A percentile compares a stretch with the other conserved stretches of the same genome.
phyloP scores from a whole-genome alignment of 805 yeast species.

The Teunomyces barrocoloradensis region DNA sequence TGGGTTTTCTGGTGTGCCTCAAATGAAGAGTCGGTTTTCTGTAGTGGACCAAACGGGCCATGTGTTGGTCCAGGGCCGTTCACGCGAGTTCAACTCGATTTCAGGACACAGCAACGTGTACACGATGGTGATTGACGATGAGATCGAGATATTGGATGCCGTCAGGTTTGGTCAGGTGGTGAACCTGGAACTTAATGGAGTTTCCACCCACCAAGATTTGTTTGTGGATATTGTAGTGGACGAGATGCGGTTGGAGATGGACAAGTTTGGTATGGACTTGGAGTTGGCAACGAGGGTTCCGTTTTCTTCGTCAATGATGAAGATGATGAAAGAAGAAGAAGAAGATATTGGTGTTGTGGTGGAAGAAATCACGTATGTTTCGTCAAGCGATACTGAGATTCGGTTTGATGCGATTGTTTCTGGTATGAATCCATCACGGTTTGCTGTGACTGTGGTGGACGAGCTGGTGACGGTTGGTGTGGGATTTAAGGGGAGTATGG shows the following conservation, averaged over 20 bases:
- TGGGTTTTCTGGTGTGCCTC: constrained; percentile 3
- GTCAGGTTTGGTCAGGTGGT: constrained; percentile 13
- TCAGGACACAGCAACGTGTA: constrained; percentile 4
- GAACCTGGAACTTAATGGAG: constrained; percentile 8
- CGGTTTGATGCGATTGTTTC: constrained; percentile 3
- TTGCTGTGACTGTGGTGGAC: not conserved
- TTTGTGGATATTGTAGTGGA: constrained; percentile 12
- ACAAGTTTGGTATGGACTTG: constrained; percentile 10
- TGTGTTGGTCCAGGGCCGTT: constrained; percentile 9
- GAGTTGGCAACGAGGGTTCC: constrained; percentile 3
- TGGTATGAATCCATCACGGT: not conserved
- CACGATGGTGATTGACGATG: constrained; percentile 7
- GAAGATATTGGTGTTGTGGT: not conserved
- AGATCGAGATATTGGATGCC: constrained; percentile 12
- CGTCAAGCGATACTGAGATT: not conserved
- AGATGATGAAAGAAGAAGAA: too few relatives aligned
- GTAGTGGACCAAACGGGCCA: constrained; percentile 4
- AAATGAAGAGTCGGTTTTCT: constrained; percentile 8
- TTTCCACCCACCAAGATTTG: not conserved
- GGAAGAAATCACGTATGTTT: not conserved
- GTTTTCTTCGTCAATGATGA: not conserved
- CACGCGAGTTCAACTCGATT: constrained; percentile 8
- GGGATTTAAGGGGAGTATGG: not conserved
- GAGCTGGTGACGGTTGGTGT: constrained; percentile 2
- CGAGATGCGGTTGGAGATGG: constrained; percentile 10